Evolutionary conservation across 179 eudicot species (phyloP), one percentile per base, ranked within the genome.

Genomic region (Nepenthes alata): DNA sequence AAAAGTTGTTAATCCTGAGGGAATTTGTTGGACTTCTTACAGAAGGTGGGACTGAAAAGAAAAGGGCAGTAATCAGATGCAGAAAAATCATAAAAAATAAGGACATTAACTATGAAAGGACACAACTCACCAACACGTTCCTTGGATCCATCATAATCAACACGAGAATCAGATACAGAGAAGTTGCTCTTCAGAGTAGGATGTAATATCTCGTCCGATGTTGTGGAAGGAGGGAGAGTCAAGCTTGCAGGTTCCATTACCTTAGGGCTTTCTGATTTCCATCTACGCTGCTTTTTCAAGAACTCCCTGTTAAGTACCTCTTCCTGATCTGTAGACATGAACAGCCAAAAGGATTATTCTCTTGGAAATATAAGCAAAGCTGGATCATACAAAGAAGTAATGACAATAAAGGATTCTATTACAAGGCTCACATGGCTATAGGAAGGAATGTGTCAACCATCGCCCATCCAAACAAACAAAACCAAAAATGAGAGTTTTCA

Each of bases 1-100:
- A 60, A 70, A 90, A 91, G 37, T 74, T 69, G 66, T 91, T 94
- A 70, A 91, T 85, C 78, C 87, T 83, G 52, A 91, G 88, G 53
- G 96, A 86, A 70, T 73, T 74, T 3, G 87, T 84, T n/a, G 98
- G 82, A 52, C 91, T 66, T 58, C 77, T 88, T 37, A 80, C 35
- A 13, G 96, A 79, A 11, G 87, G 87, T 59, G 95, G 96, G 62
- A 91, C 98, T 91, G 91, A 57, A 15, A 13, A 50, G n/a, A 47
- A 57, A 48, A 6, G 62, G 10, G 8, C 35, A 69, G 37, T 4
- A 66, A 44, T 58, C 14, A 53, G 34, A 15, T 1, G 16, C 11
- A 10, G 45, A 8, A 50, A 50, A 12, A 5, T 15, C 5, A 11
- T 50, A 13, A 10, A 11, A 13, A 50, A 6, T 10, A 10, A 11